phyloP scores from a whole-genome alignment of 176 grass and related monocot genomes.

The Alloteropsis semialata region DNA sequence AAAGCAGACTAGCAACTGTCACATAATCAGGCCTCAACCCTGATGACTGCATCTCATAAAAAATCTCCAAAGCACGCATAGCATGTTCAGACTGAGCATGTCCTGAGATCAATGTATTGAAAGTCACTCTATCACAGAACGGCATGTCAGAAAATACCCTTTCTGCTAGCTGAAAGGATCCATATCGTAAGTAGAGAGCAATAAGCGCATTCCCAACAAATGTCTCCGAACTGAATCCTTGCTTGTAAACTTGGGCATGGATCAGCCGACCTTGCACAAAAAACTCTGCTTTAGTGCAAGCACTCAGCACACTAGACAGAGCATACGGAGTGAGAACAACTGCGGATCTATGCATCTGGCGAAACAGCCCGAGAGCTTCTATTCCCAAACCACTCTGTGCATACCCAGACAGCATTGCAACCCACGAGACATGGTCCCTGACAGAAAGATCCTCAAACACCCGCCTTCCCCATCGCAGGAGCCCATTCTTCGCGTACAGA shows the following conservation, averaged over 20 bases:
- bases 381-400: conserved; percentile 45
- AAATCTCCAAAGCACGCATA: conserved; percentile 39
- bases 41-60: conserved; percentile 36
- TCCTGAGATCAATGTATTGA: conserved; percentile 61
- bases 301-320: conserved; percentile 63
- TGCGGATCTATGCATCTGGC: conserved; percentile 38
- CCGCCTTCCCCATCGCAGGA: conserved; percentile 24
- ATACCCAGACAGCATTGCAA: conserved; percentile 67
- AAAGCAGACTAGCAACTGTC: conserved; percentile 56
- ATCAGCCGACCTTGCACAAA: conserved; percentile 42
- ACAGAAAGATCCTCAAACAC: conserved; percentile 49
- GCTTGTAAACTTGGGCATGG: conserved; percentile 64
- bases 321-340: conserved; percentile 51
- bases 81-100: conserved; percentile 50
- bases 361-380: conserved; percentile 49
- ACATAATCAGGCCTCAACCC: conserved; percentile 51
- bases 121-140: conserved; percentile 46
- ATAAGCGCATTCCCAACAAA: conserved; percentile 62
- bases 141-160: conserved; percentile 51
- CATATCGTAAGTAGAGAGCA: conserved; percentile 33
- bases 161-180: conserved; percentile 42
- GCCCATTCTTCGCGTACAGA: conserved; percentile 51
- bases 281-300: conserved; percentile 48
- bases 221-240: conserved; percentile 52
- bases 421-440: conserved; percentile 69